These are phyloP conservation scores for Saksenaea oblongispora DNA, from an alignment of 371 early-diverging fungal species.

Conservation along the genomic window DNA sequence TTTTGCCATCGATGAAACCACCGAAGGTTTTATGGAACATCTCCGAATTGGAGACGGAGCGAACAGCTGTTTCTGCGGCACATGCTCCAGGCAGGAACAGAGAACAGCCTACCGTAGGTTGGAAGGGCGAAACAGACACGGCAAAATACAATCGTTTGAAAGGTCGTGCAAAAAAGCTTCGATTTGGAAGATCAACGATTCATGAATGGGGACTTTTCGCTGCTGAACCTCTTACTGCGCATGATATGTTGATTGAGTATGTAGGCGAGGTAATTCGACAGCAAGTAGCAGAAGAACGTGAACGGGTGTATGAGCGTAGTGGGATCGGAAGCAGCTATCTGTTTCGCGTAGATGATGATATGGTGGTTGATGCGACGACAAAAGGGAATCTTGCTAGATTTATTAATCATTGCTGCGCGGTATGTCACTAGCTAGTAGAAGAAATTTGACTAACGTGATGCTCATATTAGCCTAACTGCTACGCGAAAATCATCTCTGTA, in stretches of 20 bases:
- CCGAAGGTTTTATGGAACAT: neutral
- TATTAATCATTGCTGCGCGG: constrained; percentile 95
- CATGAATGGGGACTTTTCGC: constrained; percentile 96
- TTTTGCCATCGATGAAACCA: neutral
- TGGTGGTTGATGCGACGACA: constrained; percentile 94
- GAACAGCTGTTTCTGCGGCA: constrained; percentile 29
- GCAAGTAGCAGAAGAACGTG: constrained; percentile 89
- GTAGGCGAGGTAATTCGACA: constrained; percentile 94
- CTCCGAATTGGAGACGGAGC: constrained; percentile 12
- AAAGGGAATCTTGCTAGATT: constrained; percentile 95
- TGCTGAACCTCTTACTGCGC: constrained; percentile 76
- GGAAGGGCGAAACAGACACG: constrained; percentile 49
- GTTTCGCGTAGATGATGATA: constrained; percentile 92
- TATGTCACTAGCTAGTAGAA: constrained; percentile 31
- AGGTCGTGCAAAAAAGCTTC: constrained; percentile 75
- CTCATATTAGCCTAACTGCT: constrained; percentile 91
- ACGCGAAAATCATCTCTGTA: constrained; percentile 79
- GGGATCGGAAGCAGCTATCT: constrained; percentile 92
- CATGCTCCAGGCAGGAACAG: neutral
- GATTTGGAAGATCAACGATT: constrained; percentile 83
- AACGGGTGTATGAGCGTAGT: constrained; percentile 80
- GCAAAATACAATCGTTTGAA: constrained; percentile 82
- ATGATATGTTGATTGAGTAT: constrained; percentile 95
- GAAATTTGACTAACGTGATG: neutral
- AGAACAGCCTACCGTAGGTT: neutral